Evolutionary conservation across 441 rosid species (phyloP).

Genomic region (Geranium incanum): DNA sequence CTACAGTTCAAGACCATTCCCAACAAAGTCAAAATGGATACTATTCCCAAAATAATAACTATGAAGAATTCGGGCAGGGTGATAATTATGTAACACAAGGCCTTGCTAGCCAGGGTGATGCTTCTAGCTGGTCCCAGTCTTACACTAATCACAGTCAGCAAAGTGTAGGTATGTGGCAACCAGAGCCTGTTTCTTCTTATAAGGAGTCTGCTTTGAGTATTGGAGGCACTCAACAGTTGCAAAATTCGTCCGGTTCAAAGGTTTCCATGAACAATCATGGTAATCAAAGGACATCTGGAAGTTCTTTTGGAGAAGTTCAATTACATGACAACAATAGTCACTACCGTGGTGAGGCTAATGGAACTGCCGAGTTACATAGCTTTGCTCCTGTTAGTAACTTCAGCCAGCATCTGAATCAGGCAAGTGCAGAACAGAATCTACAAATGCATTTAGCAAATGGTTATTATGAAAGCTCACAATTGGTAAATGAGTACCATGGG

Average conservation of each 20-base stretch:
- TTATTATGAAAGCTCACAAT: conserved; percentile 42
- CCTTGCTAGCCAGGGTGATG: conserved; percentile 34
- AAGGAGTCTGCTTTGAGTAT: conserved; percentile 29
- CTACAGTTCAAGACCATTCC: conserved; percentile 37
- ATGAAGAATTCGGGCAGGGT: conserved; percentile 31
- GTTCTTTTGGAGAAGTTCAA: conserved; percentile 29
- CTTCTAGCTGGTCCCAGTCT: conserved; percentile 43
- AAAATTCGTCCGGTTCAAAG: conserved; percentile 35
- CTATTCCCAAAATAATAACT: conserved; percentile 28
- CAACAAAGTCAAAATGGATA: conserved; percentile 49
- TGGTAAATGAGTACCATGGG: conserved; percentile 38
- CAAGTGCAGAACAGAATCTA: conserved; percentile 41
- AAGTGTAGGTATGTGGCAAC: conserved; percentile 39
- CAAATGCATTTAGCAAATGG: conserved; percentile 44
- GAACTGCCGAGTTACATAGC: conserved; percentile 33
- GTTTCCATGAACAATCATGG: conserved; percentile 30
- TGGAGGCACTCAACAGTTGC: conserved; percentile 42
- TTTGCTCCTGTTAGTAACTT: conserved; percentile 36
- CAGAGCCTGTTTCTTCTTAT: conserved; percentile 30
- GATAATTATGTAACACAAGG: conserved; percentile 36
- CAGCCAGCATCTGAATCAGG: conserved; percentile 42
- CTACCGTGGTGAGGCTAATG: conserved; percentile 41
- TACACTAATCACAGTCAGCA: conserved; percentile 36
- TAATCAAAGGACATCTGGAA: conserved; percentile 29
- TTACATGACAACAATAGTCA: conserved; percentile 32